A percentile compares a stretch with the other conserved stretches of the same genome.
phyloP scores from a whole-genome alignment of 768 basidiomycete species.

The Leucocoprinus leucothites region DNA sequence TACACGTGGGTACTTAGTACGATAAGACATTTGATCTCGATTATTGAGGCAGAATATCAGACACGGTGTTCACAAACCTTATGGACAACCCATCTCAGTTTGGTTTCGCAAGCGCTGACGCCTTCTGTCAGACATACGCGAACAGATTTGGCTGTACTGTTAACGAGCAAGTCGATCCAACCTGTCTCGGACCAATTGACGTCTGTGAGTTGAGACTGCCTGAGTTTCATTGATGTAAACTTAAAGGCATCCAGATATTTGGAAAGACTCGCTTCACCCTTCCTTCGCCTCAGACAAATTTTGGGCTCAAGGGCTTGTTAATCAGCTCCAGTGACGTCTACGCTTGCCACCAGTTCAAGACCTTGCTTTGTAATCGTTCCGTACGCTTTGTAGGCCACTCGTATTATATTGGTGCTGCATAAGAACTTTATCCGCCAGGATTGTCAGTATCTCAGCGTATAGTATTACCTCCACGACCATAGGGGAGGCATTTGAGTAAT shows the following conservation, averaged over 20 bases:
- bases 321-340: neutral
- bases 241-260: too few relatives aligned
- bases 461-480: too few relatives aligned
- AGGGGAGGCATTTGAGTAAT: too few relatives aligned
- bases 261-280: conserved; percentile 21
- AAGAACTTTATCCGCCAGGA: too few relatives aligned
- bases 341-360: neutral
- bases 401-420: too few relatives aligned
- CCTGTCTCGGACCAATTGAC: conserved; percentile 20
- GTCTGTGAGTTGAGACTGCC: conserved; percentile 15
- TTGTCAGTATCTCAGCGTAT: too few relatives aligned
- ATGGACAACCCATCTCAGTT: conserved; percentile 18
- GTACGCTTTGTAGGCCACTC: too few relatives aligned
- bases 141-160: conserved; percentile 14
- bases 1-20: conserved; percentile 14
- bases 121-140: conserved; percentile 17
- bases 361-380: too few relatives aligned
- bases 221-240: too few relatives aligned
- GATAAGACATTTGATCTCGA: too few relatives aligned
- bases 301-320: conserved; percentile 15
- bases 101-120: conserved; percentile 19
- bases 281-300: conserved; percentile 18
- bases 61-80: conserved; percentile 16
- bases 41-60: neutral
- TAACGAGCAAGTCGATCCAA: conserved; percentile 12